A percentile compares a stretch with the other conserved stretches of the same genome.
Evolutionary conservation across 2,329 filamentous ascomycete genomes (phyloP).

Genomic region (Balansia obtecta): DNA sequence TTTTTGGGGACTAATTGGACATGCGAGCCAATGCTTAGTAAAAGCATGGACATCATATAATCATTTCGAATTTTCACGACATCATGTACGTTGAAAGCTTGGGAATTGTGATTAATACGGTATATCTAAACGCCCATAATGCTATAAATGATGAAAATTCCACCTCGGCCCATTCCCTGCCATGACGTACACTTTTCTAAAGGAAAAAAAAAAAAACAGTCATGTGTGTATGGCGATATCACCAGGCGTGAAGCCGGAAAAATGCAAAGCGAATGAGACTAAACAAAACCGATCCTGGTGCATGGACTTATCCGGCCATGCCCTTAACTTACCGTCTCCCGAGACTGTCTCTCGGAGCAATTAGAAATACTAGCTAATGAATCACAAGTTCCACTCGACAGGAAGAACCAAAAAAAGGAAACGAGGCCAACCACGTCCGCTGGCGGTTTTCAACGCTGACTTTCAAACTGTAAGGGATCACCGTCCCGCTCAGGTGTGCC

Average conservation of each 20-base stretch:
- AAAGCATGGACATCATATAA: too few relatives aligned
- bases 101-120: neutral
- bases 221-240: neutral
- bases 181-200: neutral
- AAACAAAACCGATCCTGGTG: too few relatives aligned
- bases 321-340: too few relatives aligned
- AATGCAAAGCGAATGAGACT: neutral
- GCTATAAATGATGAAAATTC: constrained; percentile 7
- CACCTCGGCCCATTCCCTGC: constrained; percentile 1
- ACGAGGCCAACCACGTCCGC: constrained; percentile 2
- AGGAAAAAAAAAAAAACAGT: too few relatives aligned
- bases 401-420: constrained; percentile 1
- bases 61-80: too few relatives aligned
- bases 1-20: too few relatives aligned
- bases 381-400: neutral
- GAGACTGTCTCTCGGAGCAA: neutral
- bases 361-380: neutral
- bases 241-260: neutral
- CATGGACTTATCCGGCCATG: too few relatives aligned
- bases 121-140: constrained; percentile 8
- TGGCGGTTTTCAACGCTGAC: constrained; percentile 7
- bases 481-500: constrained; percentile 5
- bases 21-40: too few relatives aligned
- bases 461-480: constrained; percentile 10
- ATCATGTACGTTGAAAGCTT: too few relatives aligned